These are phyloP conservation scores for Penicillium sp. DNA, from an alignment of 2,329 filamentous ascomycete genomes.

Conservation along the genomic window DNA sequence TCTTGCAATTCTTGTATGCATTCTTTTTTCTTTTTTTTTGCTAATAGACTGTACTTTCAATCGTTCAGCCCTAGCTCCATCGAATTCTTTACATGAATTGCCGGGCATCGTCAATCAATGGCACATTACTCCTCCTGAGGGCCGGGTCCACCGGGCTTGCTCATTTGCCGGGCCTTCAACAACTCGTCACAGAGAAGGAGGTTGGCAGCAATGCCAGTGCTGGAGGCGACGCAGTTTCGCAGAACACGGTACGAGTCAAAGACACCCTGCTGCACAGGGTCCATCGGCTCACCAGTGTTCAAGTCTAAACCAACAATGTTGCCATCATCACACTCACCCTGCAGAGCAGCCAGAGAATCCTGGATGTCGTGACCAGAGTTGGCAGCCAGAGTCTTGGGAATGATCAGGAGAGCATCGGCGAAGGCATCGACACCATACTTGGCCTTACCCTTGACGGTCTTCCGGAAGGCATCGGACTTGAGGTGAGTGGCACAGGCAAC, in stretches of 20 bases:
- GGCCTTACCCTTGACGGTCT: conserved; percentile 94
- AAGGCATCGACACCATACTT: conserved; percentile 96
- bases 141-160: conserved; percentile 42
- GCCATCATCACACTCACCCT: conserved; percentile 82
- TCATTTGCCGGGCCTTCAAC: conserved; percentile 97
- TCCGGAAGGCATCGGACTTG: conserved; percentile 80
- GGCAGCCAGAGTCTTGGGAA: conserved; percentile 94
- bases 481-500: conserved; percentile 87
- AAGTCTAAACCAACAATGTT: conserved; percentile 85
- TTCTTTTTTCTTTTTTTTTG: background rate
- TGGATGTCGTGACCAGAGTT: conserved; percentile 97
- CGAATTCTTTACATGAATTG: conserved; percentile 1
- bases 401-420: conserved; percentile 88
- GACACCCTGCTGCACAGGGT: conserved; percentile 86
- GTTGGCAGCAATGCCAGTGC: conserved; percentile 93
- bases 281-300: conserved; percentile 87
- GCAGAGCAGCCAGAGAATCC: conserved; percentile 81
- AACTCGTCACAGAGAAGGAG: conserved; percentile 94
- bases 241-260: conserved; percentile 96
- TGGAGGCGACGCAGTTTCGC: conserved; percentile 89
- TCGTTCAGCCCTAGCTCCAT: background rate
- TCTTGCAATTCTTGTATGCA: conserved; percentile 3
- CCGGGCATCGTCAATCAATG: conserved; percentile 16
- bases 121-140: conserved; percentile 43
- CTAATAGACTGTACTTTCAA: background rate